Evolutionary conservation across 1,284 basidiomycete species (phyloP).

Genomic region (Exobasidium cylindrosporum): DNA sequence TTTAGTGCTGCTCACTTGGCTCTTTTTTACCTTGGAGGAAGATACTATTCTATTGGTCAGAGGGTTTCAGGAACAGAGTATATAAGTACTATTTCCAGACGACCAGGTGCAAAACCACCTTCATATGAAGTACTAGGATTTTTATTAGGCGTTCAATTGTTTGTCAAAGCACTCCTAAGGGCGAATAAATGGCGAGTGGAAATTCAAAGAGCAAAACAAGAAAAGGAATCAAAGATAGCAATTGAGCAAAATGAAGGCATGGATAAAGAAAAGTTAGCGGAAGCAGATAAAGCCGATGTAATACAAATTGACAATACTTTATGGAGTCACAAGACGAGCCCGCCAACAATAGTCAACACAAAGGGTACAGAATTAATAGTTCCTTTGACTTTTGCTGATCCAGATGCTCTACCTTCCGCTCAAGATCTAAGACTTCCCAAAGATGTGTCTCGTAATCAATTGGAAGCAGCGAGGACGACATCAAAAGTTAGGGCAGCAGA

Average conservation of each 20-base stretch:
- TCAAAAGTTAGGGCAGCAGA: conserved; percentile 23
- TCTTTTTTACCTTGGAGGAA: conserved; percentile 56
- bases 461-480: conserved; percentile 16
- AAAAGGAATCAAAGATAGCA: conserved; percentile 20
- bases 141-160: conserved; percentile 52
- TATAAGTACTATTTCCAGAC: conserved; percentile 28
- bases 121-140: conserved; percentile 56
- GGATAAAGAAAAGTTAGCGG: background rate
- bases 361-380: background rate
- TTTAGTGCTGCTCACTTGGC: conserved; percentile 55
- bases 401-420: conserved; percentile 16
- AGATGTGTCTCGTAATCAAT: conserved; percentile 7
- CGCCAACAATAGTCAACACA: background rate
- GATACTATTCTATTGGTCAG: conserved; percentile 56
- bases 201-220: conserved; percentile 10
- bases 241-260: background rate
- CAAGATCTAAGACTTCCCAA: conserved; percentile 11
- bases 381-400: conserved; percentile 23
- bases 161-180: conserved; percentile 39
- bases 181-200: conserved; percentile 18
- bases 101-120: conserved; percentile 39
- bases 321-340: conserved; percentile 17
- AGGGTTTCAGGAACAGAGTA: conserved; percentile 52
- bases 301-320: conserved; percentile 20
- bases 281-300: conserved; percentile 33